Evolutionary conservation across 208 protist species (phyloP), one percentile per base, ranked within the genome.

Genomic region (Crithidia mellificae): DNA sequence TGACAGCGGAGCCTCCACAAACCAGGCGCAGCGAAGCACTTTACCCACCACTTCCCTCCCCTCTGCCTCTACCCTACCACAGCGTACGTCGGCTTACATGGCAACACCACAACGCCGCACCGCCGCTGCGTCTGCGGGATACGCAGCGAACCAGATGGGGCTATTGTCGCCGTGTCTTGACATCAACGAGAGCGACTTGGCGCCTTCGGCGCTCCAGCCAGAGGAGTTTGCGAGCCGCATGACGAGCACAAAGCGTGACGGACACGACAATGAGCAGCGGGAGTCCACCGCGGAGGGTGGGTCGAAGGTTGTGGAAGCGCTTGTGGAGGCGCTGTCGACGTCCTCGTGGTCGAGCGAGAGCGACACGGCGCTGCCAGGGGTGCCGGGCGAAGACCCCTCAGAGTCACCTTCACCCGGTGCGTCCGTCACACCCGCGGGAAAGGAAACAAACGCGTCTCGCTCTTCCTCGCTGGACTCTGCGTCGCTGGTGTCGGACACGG

Each of bases 291-390:
- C 19, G 24, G 55, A 44, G 15, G 12, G 22, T 19, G 41, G 36
- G 8, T 55, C 27, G n/a, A 61, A 59, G 27, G 68, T 62, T 8
- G 68, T 88, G 0, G 58, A 81, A 11, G 55, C 70, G 25, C 75
- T 91, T 7, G 64, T 86, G 11, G 80, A 86, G 41, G 82, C 71
- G 15, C 68, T 91, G 39, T 91, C 85, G 0, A 91, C 85, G 7
- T 91, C 85, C 2, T 88, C 85, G 14, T 91, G 82, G 85, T 87
- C 82, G 14, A 77, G 72, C 49, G 51, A 67, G 25, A 36, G 34
- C 29, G 20, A 39, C 51, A 29, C n/a, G 22, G 47, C 51, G 11
- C 32, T 61, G n/a, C 46, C 11, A 15, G n/a, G 24, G 30, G 50
- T 43, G 14, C 20, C 30, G 0, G 61, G 39, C 8, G 47, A 20